phyloP scores from a whole-genome alignment of 208 protist species.

The Leishmania aethiopica region DNA sequence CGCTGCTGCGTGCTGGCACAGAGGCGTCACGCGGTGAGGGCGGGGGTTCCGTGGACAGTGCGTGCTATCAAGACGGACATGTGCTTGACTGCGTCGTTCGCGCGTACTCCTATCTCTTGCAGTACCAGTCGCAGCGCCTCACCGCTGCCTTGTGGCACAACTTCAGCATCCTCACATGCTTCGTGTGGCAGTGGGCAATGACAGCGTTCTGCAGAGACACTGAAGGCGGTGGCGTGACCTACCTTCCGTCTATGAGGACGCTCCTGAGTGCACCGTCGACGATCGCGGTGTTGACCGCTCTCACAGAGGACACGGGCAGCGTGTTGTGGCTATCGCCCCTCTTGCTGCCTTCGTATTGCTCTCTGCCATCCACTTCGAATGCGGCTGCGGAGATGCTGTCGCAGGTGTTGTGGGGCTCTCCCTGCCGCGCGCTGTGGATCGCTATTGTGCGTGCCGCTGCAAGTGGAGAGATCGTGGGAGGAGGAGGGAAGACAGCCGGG shows the following conservation, averaged over 20 bases:
- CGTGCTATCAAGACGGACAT: background rate
- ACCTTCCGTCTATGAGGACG: background rate
- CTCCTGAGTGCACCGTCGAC: constrained; percentile 1
- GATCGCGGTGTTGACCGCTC: background rate
- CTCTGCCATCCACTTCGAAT: background rate
- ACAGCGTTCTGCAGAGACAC: background rate
- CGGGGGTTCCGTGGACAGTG: background rate
- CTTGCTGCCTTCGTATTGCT: background rate
- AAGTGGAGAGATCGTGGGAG: background rate
- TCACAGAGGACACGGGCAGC: constrained; percentile 18
- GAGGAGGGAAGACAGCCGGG: background rate
- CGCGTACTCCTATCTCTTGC: constrained; percentile 22
- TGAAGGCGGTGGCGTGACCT: background rate
- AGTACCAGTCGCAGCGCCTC: constrained; percentile 30
- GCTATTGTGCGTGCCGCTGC: constrained; percentile 23
- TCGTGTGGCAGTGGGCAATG: constrained; percentile 7
- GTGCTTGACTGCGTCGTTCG: background rate
- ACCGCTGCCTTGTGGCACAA: constrained; percentile 17
- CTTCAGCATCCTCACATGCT: constrained; percentile 1
- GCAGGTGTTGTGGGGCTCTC: background rate
- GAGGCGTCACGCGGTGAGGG: background rate
- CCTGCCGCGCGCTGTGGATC: constrained; percentile 8
- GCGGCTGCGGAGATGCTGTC: background rate
- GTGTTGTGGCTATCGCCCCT: constrained; percentile 27
- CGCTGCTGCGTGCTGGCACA: background rate